Evolutionary conservation across 169 alveolate species (phyloP), one percentile per base, ranked within the genome.

Genomic region (Plasmodium gaboni): DNA sequence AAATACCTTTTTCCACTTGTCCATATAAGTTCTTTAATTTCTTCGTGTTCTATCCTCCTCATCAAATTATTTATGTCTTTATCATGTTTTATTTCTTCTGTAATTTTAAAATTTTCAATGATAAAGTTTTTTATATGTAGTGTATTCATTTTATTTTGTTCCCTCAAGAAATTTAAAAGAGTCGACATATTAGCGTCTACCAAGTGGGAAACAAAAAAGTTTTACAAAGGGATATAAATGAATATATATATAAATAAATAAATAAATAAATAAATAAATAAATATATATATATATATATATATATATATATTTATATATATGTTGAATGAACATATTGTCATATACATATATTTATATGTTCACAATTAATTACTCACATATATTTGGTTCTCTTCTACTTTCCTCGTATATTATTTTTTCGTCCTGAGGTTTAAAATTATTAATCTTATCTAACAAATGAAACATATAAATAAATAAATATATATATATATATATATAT

Each of bases 31-130:
- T 51, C 64, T 55, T 76, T 76, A 24, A 76, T 76, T 53, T 76
- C 88, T 19, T 76, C 74, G 61, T 64, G 59, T n/a, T 76, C 73
- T 6, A 76, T 76, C 17, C 32, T 76, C 15, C 64, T 76, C 68
- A 76, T 38, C 44, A 76, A 13, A 32, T 76, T 4, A 10, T 50
- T 67, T 1, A 63, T n/a, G 19, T 76, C 68, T 24, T 76, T 61
- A 1, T 53, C 10, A 48, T 76, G 63, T 22, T 76, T 51, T 42
- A 10, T 42, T 42, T 76, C 76, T n/a, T 76, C 76, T 48, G 67
- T 44, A 9, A 17, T 9, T 50, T 63, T 67, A 48, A 76, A 55
- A 32, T 55, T 46, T 3, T 61, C 13, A 0, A 76, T n/a, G 63
- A 63, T 76, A 50, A 13, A 9, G 9, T 76, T 64, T 26, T 46